These are phyloP conservation scores for Metarhizium rileyi DNA, from an alignment of 2,329 filamentous ascomycete species.

Conservation along the genomic window DNA sequence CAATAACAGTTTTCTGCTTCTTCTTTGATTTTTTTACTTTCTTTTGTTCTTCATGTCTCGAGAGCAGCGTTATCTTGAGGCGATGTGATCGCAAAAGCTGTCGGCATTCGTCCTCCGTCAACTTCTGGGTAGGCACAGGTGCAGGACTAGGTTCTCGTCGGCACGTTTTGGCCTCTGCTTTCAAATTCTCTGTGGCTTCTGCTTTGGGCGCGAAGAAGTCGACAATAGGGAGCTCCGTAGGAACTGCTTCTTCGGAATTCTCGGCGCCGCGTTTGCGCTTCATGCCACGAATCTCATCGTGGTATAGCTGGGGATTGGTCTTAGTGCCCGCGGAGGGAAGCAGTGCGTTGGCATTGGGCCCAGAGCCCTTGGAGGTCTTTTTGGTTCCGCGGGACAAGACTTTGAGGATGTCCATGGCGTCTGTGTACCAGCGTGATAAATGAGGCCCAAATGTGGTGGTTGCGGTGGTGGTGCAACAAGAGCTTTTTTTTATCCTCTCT, in stretches of 20 bases:
- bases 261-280: constrained; percentile 45
- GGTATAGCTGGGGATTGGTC: constrained; percentile 60
- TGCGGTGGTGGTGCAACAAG: background rate
- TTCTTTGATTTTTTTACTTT: constrained; percentile 46
- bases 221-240: constrained; percentile 34
- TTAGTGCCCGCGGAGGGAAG: constrained; percentile 56
- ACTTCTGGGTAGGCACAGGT: constrained; percentile 18
- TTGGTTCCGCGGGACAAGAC: constrained; percentile 63
- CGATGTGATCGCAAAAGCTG: constrained; percentile 70
- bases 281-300: constrained; percentile 41
- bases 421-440: background rate
- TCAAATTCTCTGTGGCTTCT: constrained; percentile 23
- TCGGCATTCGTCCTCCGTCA: constrained; percentile 63
- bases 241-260: constrained; percentile 21
- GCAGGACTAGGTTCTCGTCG: constrained; percentile 19
- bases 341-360: constrained; percentile 24
- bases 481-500: no score
- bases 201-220: constrained; percentile 50
- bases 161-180: constrained; percentile 12
- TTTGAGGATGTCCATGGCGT: constrained; percentile 60
- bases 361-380: constrained; percentile 31
- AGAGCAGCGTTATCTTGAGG: constrained; percentile 74
- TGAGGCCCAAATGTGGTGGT: background rate
- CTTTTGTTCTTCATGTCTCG: constrained; percentile 32
- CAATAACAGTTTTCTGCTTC: constrained; percentile 37